phyloP scores from a whole-genome alignment of 148 eudicot genomes.

The Amaranthus hypochondriacus region DNA sequence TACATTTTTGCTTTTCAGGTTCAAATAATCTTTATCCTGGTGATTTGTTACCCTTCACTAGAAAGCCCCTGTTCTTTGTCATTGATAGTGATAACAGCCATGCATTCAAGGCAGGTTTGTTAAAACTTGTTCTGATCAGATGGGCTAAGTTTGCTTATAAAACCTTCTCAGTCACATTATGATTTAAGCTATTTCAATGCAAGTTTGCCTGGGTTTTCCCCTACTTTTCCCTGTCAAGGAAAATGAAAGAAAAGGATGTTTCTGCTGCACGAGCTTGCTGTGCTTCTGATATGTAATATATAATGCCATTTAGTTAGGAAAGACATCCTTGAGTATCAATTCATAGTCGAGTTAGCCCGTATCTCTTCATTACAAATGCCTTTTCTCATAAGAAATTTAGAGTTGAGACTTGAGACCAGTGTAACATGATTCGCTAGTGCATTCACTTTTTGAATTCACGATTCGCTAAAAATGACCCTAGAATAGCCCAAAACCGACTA shows the following conservation, averaged over 20 bases:
- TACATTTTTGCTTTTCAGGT: slow-evolving; percentile 50
- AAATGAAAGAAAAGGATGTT: too few species aligned
- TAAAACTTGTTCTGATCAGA: slow-evolving; percentile 38
- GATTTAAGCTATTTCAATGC: too few species aligned
- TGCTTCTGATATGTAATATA: neutral
- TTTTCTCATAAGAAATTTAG: too few species aligned
- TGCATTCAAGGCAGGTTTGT: slow-evolving; percentile 99
- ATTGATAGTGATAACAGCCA: slow-evolving; percentile 96
- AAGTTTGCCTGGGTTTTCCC: too few species aligned
- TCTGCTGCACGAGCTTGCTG: neutral
- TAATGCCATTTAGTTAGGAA: slow-evolving; percentile 4
- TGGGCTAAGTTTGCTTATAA: slow-evolving; percentile 16
- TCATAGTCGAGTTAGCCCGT: neutral
- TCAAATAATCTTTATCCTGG: slow-evolving; percentile 75
- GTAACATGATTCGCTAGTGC: too few species aligned
- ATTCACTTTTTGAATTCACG: too few species aligned
- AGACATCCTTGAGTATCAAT: neutral
- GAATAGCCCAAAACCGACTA: too few species aligned
- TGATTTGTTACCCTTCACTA: slow-evolving; percentile 89
- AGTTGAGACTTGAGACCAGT: too few species aligned
- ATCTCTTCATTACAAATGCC: too few species aligned
- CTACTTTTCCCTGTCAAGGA: too few species aligned
- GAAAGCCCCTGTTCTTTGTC: slow-evolving; percentile 80
- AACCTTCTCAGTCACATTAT: slow-evolving; percentile 1
- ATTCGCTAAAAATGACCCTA: too few species aligned